Base-by-base conservation (phyloP, 306 rosid species). In the Fragaria nilgerrensis region DNA sequence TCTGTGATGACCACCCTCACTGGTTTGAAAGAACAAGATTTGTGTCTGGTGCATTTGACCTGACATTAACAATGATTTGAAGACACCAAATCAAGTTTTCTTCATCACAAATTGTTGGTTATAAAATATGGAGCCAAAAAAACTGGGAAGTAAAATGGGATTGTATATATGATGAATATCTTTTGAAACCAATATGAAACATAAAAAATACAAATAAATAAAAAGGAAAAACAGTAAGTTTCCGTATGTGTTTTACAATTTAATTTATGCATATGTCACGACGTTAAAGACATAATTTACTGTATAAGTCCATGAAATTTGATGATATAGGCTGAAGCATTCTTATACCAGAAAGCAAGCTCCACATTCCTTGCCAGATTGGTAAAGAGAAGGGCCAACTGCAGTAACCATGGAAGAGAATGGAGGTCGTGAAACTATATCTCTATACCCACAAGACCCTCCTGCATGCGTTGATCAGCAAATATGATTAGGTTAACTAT, bases 361-460 rank as follows among this genome's bases (percentile, higher is more conserved):
- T 59, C 88, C 88, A 48, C 84, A 85, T 82, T 73, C 82, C 50
- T 59, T 79, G 84, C 88, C 88, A 8, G 70, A 66, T 27, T 58
- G 34, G 68, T 79, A 85, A 5, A 85, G 84, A 73, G 88, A 82
- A 2, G 84, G 88, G 59, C 86, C 83, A n/a, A 79, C 69, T 53
- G 68, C 80, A 6, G 88, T 79, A 19, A 85, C 59, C 79, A 82
- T 9, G 10, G 82, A 76, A 62, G 86, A 82, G 74, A 85, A 82
- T 68, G 88, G 88, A 50, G 82, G 29, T 23, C 44, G 72, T n/a
- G 84, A 82, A 39, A 82, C 88, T 45, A 73, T 49, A 75, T 76
- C 70, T 19, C 84, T 86, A 53, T 85, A 85, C 9, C 88, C 88
- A 77, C 86, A 82, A 65, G 88, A 56, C 19, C 88, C 88, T 53